Base-by-base conservation (phyloP, 2,329 filamentous ascomycete species). In the Colletotrichum noveboracense region DNA sequence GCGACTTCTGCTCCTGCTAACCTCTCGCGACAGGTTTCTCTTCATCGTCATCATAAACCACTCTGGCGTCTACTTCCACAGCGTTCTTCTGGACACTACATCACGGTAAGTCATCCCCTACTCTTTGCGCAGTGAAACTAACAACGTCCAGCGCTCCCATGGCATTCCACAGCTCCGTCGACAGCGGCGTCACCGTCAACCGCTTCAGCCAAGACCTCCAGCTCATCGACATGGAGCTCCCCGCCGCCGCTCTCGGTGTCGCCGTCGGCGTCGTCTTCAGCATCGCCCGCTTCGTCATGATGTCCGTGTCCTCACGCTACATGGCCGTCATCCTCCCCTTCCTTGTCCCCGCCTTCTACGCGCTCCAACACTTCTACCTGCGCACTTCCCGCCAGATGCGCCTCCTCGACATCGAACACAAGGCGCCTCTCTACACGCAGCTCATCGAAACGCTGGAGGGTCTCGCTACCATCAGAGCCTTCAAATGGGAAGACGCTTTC, bases 381-480 rank as follows among this genome's bases (percentile, higher is more conserved):
- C 79, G 81, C 16, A 86, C 85, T 3, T 86, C 84, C 0, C 79
- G 84, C 6, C 84, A 86, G 76, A 75, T 86, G 4, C 82, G 85
- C 13, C 76, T 83, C 4, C 78, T 86, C 24, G 84, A 85, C 21
- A 78, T 86, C 10, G 82, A 86, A 67, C 77, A 80, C 26, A 86
- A 84, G 72, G 80, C 80, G 9, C 84, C 85, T 0, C 77, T 85
- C 10, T 83, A 84, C 65, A 80, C 82, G 1, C 80, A 84, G 24
- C 82, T 86, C 16, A 83, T 85, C 9, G 88, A 89, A 74, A 86
- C 84, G 5, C 81, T 89, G 5, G 84, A 85, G 14, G 89, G 89
- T 0, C 79, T 90, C 3, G 82, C 82, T 0, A 90, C 88, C 0
- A 83, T 91, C 6, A 83, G 89, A 24, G 86, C 88, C 3, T 90